Evolutionary conservation across 2,329 filamentous ascomycete species (phyloP), one percentile per base, ranked within the genome.

Genomic region (Fusarium sp.): DNA sequence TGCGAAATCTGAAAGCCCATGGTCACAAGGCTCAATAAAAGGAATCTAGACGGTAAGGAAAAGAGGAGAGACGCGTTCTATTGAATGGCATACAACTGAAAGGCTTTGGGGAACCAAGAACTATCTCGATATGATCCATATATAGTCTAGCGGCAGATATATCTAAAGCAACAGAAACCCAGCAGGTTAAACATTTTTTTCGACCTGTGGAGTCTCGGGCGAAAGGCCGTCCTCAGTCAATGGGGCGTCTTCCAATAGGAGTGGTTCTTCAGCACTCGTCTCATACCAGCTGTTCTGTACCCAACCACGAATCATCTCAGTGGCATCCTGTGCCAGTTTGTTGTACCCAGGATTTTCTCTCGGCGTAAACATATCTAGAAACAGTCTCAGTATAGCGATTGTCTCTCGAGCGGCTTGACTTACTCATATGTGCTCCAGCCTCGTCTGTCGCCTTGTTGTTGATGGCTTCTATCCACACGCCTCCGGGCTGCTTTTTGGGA

Each of bases 401-500:
- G 29, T 25, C n/a, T 18, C n/a, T 39, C 21, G 11, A 9, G 29
- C 10, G 27, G 14, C 21, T 16, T 3, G 39, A 85, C 87, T 81
- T 86, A 86, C 88, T 85, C 85, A 91, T 93, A 81, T 98, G 96
- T 33, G 95, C 95, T 70, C 84, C 84, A 2, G 91, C 90, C 84
- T 98, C 96, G 76, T 97, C 94, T 16, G 83, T 84, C 2, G 92
- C 94, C 76, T 89, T 90, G 67, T 97, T 91, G 79, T 98, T 99
- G 62, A 94, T 85, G 8, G 90, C 91, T 76, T 89, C 87, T 70
- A 86, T 86, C 92, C 93, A 97, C 76, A 86, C 70, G 77, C 89
- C 83, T 67, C 87, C 82, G 10, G 81, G 70, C 70, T 84, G 83
- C 62, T 86, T 87, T 72, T 87, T 86, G 4, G 94, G 94, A 60